These are phyloP conservation scores for Starmerella ratchasimensis DNA, from an alignment of 805 yeast species.

Conservation along the genomic window DNA sequence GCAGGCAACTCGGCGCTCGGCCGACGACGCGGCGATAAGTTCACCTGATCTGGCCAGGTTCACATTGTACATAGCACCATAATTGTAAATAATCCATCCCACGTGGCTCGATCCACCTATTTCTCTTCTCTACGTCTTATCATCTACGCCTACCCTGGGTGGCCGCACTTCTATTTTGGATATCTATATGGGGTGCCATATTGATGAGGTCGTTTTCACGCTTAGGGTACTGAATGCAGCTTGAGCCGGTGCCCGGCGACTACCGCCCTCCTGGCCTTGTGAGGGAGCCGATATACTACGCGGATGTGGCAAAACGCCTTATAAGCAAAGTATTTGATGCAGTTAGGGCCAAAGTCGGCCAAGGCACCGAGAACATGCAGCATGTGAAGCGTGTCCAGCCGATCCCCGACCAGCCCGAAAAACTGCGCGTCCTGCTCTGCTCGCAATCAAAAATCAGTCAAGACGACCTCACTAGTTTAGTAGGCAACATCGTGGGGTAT, in stretches of 20 bases:
- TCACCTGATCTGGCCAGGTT: slow-evolving; percentile 4
- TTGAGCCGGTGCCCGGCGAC: slow-evolving; percentile 15
- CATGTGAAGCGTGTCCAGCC: slow-evolving; percentile 28
- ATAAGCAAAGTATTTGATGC: slow-evolving; percentile 12
- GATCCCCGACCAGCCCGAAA: slow-evolving; percentile 1
- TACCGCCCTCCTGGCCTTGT: slow-evolving; percentile 19
- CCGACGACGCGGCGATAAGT: slow-evolving; percentile 19
- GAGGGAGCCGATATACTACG: slow-evolving; percentile 17
- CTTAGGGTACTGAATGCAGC: no score
- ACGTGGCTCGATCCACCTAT: no score
- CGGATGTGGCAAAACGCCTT: slow-evolving; percentile 11
- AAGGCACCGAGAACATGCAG: slow-evolving; percentile 23
- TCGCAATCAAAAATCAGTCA: slow-evolving; percentile 7
- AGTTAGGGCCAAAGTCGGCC: slow-evolving; percentile 24
- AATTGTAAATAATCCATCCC: no score
- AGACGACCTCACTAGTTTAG: slow-evolving; percentile 8
- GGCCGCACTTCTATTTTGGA: no score
- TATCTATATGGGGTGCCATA: no score
- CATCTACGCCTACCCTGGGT: no score
- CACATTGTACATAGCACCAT: no score
- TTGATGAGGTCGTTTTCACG: no score
- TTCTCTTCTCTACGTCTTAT: no score
- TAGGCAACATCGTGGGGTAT: slow-evolving; percentile 24
- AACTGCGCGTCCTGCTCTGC: slow-evolving; percentile 11
- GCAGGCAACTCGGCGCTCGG: slow-evolving; percentile 28